phyloP scores from a whole-genome alignment of 495 filamentous ascomycete species.

The Penicillium mononematosum region DNA sequence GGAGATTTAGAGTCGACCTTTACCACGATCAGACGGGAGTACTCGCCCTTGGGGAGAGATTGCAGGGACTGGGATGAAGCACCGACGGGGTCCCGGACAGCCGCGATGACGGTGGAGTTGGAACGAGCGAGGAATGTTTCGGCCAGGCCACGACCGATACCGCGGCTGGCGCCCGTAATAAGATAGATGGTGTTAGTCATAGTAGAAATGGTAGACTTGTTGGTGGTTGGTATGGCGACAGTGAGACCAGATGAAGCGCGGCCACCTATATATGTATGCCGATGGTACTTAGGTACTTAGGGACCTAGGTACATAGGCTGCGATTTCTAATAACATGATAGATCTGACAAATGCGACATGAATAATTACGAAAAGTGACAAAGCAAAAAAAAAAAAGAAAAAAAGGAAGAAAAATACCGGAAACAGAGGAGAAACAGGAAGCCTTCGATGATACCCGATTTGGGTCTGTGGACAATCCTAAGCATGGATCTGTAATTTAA shows the following conservation, averaged over 20 bases:
- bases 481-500: too few species aligned
- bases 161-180: slow-evolving; percentile 43
- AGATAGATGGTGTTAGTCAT: slow-evolving; percentile 27
- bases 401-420: too few species aligned
- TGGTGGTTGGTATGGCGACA: background rate
- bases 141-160: slow-evolving; percentile 48
- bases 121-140: slow-evolving; percentile 39
- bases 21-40: slow-evolving; percentile 39
- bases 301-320: too few species aligned
- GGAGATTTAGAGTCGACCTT: slow-evolving; percentile 40
- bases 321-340: too few species aligned
- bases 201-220: background rate
- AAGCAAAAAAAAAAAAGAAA: too few species aligned
- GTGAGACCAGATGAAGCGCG: background rate
- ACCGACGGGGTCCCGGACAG: slow-evolving; percentile 35
- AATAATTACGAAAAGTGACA: too few species aligned
- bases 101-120: slow-evolving; percentile 49
- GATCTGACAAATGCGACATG: background rate
- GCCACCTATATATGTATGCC: background rate
- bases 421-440: too few species aligned
- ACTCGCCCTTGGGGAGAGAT: slow-evolving; percentile 28
- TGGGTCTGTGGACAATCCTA: too few species aligned
- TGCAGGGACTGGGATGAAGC: slow-evolving; percentile 27
- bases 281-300: too few species aligned
- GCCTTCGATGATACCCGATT: too few species aligned